phyloP scores from a whole-genome alignment of 148 eudicot genomes.

The Cornus suecica region DNA sequence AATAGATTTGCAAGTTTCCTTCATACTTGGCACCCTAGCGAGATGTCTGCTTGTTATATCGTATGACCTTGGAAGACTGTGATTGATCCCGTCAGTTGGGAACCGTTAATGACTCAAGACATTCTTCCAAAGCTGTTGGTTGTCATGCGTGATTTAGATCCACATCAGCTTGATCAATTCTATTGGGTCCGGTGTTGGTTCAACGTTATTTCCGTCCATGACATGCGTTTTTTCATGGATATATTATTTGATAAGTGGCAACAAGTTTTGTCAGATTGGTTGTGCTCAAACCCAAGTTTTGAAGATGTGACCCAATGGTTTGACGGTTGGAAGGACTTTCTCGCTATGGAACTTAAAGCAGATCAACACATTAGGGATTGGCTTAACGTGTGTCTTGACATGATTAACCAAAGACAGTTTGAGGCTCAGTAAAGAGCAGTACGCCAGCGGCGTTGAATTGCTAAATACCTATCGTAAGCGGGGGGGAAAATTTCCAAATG shows the following conservation, averaged over 20 bases:
- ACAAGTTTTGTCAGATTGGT: slow-evolving; percentile 70
- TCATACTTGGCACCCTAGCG: slow-evolving; percentile 87
- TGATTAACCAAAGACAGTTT: no score
- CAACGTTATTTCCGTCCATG: slow-evolving; percentile 59
- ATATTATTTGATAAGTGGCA: slow-evolving; percentile 85
- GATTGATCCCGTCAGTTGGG: slow-evolving; percentile 84
- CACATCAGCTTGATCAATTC: slow-evolving; percentile 69
- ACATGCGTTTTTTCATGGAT: slow-evolving; percentile 72
- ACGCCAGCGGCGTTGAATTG: no score
- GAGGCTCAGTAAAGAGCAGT: no score
- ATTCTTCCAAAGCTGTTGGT: slow-evolving; percentile 66
- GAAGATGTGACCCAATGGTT: no score
- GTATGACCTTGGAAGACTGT: slow-evolving; percentile 82
- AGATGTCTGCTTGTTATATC: slow-evolving; percentile 59
- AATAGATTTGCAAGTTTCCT: slow-evolving; percentile 61
- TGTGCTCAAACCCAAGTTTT: slow-evolving; percentile 60
- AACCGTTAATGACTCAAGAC: slow-evolving; percentile 64
- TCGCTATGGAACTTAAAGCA: no score
- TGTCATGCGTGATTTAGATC: slow-evolving; percentile 73
- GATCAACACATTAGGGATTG: no score
- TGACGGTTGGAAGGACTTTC: no score
- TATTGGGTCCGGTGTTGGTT: slow-evolving; percentile 73
- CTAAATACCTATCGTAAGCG: no score
- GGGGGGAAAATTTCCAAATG: no score
- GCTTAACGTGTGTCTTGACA: no score